Evolutionary conservation across 2,329 filamentous ascomycete species (phyloP), one percentile per base, ranked within the genome.

Genomic region (Pseudocercospora fuligena): DNA sequence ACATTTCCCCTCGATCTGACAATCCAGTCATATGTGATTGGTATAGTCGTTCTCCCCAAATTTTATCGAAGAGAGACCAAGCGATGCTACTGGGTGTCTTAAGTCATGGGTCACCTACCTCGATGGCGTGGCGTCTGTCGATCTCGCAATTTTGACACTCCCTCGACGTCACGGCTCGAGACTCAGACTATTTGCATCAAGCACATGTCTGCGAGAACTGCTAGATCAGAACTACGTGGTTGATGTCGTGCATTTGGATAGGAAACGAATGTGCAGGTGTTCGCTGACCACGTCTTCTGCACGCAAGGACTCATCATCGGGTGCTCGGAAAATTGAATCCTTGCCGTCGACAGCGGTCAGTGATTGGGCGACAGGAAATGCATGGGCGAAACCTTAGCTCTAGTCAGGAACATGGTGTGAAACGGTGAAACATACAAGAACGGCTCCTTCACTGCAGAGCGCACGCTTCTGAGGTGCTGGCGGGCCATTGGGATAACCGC

Each of bases 1-100:
- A 60, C 68, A 70, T 70, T 40, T 63, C 60, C 56, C 61, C n/a
- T 19, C 11, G 8, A 16, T 63, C 47, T 63, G 23, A 29, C 51
- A 54, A 27, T 16, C 21, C 49, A 27, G 49, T 53, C 49, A 36
- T 21, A 57, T 23, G 53, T 57, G 53, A 36, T 56, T 56, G 23
- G 27, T 31, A 31, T 56, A n/a, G 54, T 40, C 29, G 56, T 36
- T 36, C 4, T 40, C 5, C 25, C 19, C 27, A 54, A 64, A 60
- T 25, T 60, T 58, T 23, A 58, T 58, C 31, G 56, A 54, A 25
- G 54, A 58, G 7, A 11, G 31, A 33, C 31, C 31, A 33, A 33
- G 31, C 31, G 31, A 58, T 29, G 33, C 29, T 14, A 36, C 54
- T 33, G 12, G 23, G 21, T 29, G 25, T 16, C 21, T n/a, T 51